Percentiles rank a stretch among this genome's conserved stretches.
Conservation (phyloP, 2,329 filamentous ascomycete genomes). For the Neopestalotiopsis sp. region DNA sequence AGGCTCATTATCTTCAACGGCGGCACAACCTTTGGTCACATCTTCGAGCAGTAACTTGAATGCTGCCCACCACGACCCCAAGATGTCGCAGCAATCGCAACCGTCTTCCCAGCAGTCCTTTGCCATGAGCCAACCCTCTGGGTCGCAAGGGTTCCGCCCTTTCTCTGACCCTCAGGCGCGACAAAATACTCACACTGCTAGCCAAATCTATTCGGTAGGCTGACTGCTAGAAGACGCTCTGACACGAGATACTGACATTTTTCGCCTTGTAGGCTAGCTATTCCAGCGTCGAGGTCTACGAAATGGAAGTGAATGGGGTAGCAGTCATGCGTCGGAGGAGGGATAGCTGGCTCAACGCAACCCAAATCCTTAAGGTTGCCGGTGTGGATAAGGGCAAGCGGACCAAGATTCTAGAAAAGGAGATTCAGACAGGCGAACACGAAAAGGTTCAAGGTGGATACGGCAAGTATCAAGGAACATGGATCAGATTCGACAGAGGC, state of each 20-base stretch:
- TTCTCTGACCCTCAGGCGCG: slow-evolving; percentile 43
- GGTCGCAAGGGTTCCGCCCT: slow-evolving; percentile 47
- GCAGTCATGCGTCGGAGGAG: slow-evolving; percentile 95
- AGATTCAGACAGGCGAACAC: slow-evolving; percentile 94
- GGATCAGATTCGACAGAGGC: slow-evolving; percentile 93
- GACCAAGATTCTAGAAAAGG: slow-evolving; percentile 97
- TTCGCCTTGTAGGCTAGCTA: slow-evolving; percentile 71
- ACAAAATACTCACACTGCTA: slow-evolving; percentile 45
- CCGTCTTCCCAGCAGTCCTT: slow-evolving; percentile 61
- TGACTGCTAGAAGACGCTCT: background rate
- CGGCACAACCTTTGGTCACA: slow-evolving; percentile 21
- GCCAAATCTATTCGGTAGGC: slow-evolving; percentile 67
- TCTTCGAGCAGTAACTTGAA: slow-evolving; percentile 28
- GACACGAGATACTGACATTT: background rate
- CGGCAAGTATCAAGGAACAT: slow-evolving; percentile 98
- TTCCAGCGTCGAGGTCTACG: slow-evolving; percentile 94
- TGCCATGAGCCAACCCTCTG: slow-evolving; percentile 59
- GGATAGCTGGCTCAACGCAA: slow-evolving; percentile 97
- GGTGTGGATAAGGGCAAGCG: slow-evolving; percentile 97
- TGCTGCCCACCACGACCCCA: slow-evolving; percentile 35
- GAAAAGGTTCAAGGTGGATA: slow-evolving; percentile 99
- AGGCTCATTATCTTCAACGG: slow-evolving; percentile 22
- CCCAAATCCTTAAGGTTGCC: slow-evolving; percentile 96
- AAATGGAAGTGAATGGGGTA: slow-evolving; percentile 94
- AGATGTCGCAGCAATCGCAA: slow-evolving; percentile 55